Conservation (phyloP, 192 early-diverging fungal genomes). For the Podila minutissima region DNA sequence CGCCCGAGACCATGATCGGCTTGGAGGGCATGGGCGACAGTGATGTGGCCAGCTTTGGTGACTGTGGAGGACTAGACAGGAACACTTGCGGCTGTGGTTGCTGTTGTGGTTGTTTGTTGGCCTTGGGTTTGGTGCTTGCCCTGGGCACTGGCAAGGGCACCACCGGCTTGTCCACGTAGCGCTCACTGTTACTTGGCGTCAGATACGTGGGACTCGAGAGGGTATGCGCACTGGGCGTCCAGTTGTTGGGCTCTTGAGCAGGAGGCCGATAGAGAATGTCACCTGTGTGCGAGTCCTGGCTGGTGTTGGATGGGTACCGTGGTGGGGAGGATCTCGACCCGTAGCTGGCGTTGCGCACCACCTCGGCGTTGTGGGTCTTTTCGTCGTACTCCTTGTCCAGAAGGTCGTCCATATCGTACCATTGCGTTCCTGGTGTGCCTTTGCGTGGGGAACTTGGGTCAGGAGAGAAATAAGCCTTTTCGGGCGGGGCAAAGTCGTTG, state of each 20-base stretch:
- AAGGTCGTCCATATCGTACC: constrained; percentile 43
- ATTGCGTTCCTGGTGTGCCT: constrained; percentile 9
- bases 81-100: constrained; percentile 2
- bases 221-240: constrained; percentile 1
- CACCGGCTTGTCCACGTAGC: constrained; percentile 37
- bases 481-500: background rate
- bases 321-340: constrained; percentile 5
- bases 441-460: background rate
- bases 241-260: constrained; percentile 12
- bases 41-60: constrained; percentile 13
- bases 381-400: constrained; percentile 38
- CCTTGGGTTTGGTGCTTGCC: constrained; percentile 10
- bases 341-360: background rate
- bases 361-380: background rate
- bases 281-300: constrained; percentile 13
- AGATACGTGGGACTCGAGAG: constrained; percentile 11
- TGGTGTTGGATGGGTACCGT: constrained; percentile 2
- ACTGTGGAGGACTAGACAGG: constrained; percentile 19
- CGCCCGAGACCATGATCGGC: background rate
- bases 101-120: background rate
- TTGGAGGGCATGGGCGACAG: constrained; percentile 46
- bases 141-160: constrained; percentile 31
- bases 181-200: constrained; percentile 28
- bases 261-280: constrained; percentile 39
- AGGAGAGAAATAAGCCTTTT: background rate